These are phyloP conservation scores for Plasmodium relictum DNA, from an alignment of 169 alveolate genomes.

Conservation along the genomic window DNA sequence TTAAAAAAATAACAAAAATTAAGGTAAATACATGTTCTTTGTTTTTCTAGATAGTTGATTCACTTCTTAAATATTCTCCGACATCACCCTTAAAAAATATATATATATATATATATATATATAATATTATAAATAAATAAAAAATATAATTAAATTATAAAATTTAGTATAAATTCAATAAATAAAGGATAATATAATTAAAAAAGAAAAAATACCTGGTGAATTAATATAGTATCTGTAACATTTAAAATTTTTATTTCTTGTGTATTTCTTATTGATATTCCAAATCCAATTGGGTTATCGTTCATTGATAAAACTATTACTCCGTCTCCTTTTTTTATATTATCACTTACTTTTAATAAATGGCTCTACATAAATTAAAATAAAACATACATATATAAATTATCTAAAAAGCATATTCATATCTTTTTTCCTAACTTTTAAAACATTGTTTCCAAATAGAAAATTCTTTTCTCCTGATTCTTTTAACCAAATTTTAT, in stretches of 20 bases:
- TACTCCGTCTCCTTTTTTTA: constrained; percentile 76
- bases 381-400: not conserved
- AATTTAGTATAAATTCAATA: not conserved
- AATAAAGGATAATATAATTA: not conserved
- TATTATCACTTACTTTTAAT: constrained; percentile 69
- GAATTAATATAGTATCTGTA: constrained; percentile 64
- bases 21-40: not conserved
- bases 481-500: constrained; percentile 76
- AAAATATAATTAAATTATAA: not conserved
- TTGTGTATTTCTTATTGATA: constrained; percentile 71
- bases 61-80: constrained; percentile 77
- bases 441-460: constrained; percentile 73
- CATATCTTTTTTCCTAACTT: constrained; percentile 25
- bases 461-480: constrained; percentile 73
- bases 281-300: constrained; percentile 77
- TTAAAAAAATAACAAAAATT: constrained; percentile 9
- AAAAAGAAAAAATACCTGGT: constrained; percentile 51
- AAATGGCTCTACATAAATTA: constrained; percentile 50
- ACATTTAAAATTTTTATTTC: constrained; percentile 66
- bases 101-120: not conserved
- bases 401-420: not conserved
- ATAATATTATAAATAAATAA: not conserved
- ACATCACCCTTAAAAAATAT: constrained; percentile 74
- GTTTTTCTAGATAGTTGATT: constrained; percentile 31
- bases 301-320: constrained; percentile 69